Evolutionary conservation across 1,139 yeast species (phyloP), one percentile per base, ranked within the genome.

Genomic region (Trichomonascaceae sp.): DNA sequence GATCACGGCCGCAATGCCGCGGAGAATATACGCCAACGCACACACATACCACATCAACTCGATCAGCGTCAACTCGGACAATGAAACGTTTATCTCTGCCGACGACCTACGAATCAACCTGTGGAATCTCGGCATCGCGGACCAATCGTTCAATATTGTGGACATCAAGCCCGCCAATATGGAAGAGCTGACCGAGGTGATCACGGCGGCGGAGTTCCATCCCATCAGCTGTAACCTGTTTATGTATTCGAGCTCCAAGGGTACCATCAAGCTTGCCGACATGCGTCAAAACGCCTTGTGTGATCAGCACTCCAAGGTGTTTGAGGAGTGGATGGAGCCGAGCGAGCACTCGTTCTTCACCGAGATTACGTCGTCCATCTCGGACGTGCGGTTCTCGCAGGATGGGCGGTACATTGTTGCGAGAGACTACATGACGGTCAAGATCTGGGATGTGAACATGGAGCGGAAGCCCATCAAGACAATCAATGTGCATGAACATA

Each of bases 181-280:
- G 98, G 99, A 92, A 62, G 99, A 92, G 60, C 71, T 92, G 51
- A 89, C 98, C 11, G 98, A 92, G 59, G 98, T 92, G 35, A 89
- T 92, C 46, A 92, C 99, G n/a, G 74, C 92, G 50, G 93, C 97
- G 3, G 95, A 87, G 57, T 89, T 92, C 63, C 98, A 92, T 57
- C 98, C 99, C 13, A 64, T 65, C 35, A 78, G 79, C 55, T 92
- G 99, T 65, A 89, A 89, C 57, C 65, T 81, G 51, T 89, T 92
- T 58, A 85, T 89, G 92, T 89, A 89, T 62, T 78, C 95, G n/a
- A 80, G 93, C 11, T 80, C 93, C 32, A 89, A 89, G 57, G 99
- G 98, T 39, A 82, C 95, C 29, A 84, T 92, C 47, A 87, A 92
- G 60, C 68, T 92, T 45, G 84, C 93, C 28, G 99, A 92, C 60